Base-by-base conservation (phyloP, 2,329 filamentous ascomycete genomes). In the Exutisphaerella laricina region DNA sequence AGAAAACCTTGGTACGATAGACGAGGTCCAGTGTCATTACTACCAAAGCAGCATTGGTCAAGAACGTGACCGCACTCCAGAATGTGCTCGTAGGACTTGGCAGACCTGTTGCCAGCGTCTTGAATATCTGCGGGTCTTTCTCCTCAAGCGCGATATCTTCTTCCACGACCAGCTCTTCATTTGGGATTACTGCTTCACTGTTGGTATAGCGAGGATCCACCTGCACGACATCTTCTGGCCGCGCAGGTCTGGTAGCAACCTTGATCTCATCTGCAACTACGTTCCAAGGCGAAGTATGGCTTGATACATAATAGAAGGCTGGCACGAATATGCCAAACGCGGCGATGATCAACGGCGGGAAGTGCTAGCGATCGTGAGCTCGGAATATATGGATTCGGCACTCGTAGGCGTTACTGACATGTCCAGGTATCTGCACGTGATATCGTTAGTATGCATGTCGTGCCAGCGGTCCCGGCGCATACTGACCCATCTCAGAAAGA, bases 1-100 rank as follows among this genome's bases (percentile, higher is more conserved):
- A 75, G 23, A 84, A 75, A 46, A 82, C 64, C 8, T 79, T 78
- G 2, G 84, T 83, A 14, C 85, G 79, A 59, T 85, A 88, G 10
- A 94, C 73, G 28, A 89, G 77, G 63, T 98, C 92, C 18, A 82
- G 73, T 0, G 82, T 78, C 65, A 90, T 78, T 6, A 77, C 70
- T 4, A 88, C 73, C 29, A 92, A 69, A 2, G 75, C 66, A 13
- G 80, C 59, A 62, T 97, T 97, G 61, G 92, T 75, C 20, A 81
- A 65, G 35, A 63, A 58, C 1, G 61, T 63, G 9, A 58, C 25
- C 34, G 78, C 66, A 14, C 85, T 90, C 55, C 81, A 74, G 16
- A 81, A 56, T 9, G 77, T 69, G 39, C 80, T 87, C n/a, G 72
- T 75, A 5, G 84, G 77, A 55, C 80, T 88, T 1, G 92, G 90